Base-by-base conservation (phyloP, 306 rosid species). In the Trichosanthes truncata region DNA sequence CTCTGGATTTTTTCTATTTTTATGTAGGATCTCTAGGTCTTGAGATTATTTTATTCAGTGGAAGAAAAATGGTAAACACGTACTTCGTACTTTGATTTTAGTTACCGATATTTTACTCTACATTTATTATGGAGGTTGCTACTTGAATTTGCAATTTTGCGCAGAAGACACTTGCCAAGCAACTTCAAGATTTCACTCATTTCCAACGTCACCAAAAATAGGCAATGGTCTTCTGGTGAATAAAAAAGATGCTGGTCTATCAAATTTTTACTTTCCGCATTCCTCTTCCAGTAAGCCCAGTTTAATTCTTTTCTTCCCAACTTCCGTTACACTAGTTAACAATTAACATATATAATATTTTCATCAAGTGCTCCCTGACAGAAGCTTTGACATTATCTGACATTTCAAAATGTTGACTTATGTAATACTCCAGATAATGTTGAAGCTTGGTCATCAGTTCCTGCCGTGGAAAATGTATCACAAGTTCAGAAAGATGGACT, bases 141-240 rank as follows among this genome's bases (percentile, higher is more conserved):
- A 36, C 55, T 79, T 78, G 56, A 81, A 79, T 80, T 56, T 73
- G 11, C 72, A 52, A 80, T 74, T 80, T 48, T 29, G 52, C 80
- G 86, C 83, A 83, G 98, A 86, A 82, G 89, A 87, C 77, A 74
- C 81, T 82, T 72, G 62, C 87, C 91, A 79, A 84, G 81, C 76
- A 61, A 85, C 87, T 81, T 87, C 93, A 40, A 76, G 78, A 81
- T 84, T 82, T 69, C 76, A 33, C 57, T 82, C 86, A 29, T 61
- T 78, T 86, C 81, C 23, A 2, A 88, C 80, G 43, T 86, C 87
- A 43, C 85, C 73, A 66, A 77, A 77, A 74, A 51, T 53, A 52
- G 63, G 86, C 74, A 85, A 80, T 83, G 87, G 87, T 84, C 82
- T 57, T 68, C 82, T 80, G 69, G 21, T 36, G 68, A 82, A 80